phyloP scores from a whole-genome alignment of 192 early-diverging fungal species.

The Linderina pennispora region DNA sequence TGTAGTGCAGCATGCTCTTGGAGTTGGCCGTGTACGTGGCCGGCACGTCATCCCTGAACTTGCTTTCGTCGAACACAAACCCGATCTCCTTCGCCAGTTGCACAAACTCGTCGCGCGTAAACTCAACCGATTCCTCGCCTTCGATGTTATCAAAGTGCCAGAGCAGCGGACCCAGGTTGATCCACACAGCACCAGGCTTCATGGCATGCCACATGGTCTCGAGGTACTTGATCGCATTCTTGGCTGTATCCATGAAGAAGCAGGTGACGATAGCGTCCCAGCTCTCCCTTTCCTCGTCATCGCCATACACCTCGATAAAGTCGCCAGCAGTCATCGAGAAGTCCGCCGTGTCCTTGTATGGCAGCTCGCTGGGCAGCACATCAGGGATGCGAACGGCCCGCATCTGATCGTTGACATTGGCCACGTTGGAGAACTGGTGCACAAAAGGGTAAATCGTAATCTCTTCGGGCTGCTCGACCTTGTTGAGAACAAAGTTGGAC shows the following conservation, averaged over 20 bases:
- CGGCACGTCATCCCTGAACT: slow-evolving; percentile 54
- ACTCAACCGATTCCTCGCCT: slow-evolving; percentile 78
- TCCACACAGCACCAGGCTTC: slow-evolving; percentile 75
- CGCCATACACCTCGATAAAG: slow-evolving; percentile 85
- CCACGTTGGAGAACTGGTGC: slow-evolving; percentile 84
- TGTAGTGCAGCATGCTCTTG: slow-evolving; percentile 75
- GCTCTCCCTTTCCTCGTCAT: slow-evolving; percentile 52
- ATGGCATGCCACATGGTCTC: slow-evolving; percentile 73
- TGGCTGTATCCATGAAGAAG: slow-evolving; percentile 97
- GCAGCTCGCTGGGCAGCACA: slow-evolving; percentile 55
- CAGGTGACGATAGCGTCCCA: slow-evolving; percentile 94
- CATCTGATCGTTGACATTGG: slow-evolving; percentile 53
- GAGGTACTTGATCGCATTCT: slow-evolving; percentile 85
- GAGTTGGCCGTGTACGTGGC: slow-evolving; percentile 73
- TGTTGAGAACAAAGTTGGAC: slow-evolving; percentile 95
- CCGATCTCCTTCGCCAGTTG: slow-evolving; percentile 54
- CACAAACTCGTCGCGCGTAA: slow-evolving; percentile 79
- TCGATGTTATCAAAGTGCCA: slow-evolving; percentile 92
- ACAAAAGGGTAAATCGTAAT: slow-evolving; percentile 86
- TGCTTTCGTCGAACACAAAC: slow-evolving; percentile 57
- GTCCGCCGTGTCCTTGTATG: slow-evolving; percentile 47
- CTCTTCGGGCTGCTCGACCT: slow-evolving; percentile 49
- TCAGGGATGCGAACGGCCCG: slow-evolving; percentile 76
- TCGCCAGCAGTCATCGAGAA: slow-evolving; percentile 98
- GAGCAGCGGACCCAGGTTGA: slow-evolving; percentile 82